Evolutionary conservation across 805 yeast species (phyloP).

Genomic region (Hanseniaspora singularis): DNA sequence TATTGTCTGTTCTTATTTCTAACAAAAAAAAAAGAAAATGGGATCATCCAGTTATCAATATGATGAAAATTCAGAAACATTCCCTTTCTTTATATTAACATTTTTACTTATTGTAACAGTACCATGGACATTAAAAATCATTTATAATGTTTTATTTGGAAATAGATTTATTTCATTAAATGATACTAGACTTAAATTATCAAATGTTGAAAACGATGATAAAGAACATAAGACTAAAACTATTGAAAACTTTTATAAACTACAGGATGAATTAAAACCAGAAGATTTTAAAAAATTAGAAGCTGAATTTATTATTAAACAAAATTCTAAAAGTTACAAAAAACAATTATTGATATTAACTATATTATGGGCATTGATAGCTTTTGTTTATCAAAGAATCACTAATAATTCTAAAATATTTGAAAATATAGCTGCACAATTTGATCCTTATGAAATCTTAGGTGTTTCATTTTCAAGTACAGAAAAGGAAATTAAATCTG

Average conservation of each 20-base stretch:
- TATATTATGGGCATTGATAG: constrained; percentile 45
- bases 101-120: constrained; percentile 52
- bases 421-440: constrained; percentile 35
- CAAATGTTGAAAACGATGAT: constrained; percentile 9
- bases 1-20: no score
- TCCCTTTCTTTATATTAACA: constrained; percentile 85
- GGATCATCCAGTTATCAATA: constrained; percentile 33
- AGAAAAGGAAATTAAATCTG: constrained; percentile 67
- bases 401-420: constrained; percentile 37
- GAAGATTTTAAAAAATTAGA: constrained; percentile 28
- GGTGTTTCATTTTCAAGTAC: constrained; percentile 42
- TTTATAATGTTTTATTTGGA: constrained; percentile 1
- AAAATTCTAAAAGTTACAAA: constrained; percentile 13
- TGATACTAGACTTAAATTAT: constrained; percentile 1
- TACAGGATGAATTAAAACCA: constrained; percentile 29
- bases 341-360: constrained; percentile 16
- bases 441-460: constrained; percentile 85
- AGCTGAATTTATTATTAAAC: constrained; percentile 15
- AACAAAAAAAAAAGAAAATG: not conserved
- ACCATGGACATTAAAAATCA: constrained; percentile 39
- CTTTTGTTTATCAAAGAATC: constrained; percentile 19
- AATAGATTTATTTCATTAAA: constrained; percentile 3
- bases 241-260: constrained; percentile 23
- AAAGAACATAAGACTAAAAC: constrained; percentile 16
- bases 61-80: constrained; percentile 80